Percentiles rank a stretch among this genome's conserved stretches.
These are phyloP conservation scores for Posidonia australis DNA, from an alignment of 106 monocot species.

Conservation along the genomic window DNA sequence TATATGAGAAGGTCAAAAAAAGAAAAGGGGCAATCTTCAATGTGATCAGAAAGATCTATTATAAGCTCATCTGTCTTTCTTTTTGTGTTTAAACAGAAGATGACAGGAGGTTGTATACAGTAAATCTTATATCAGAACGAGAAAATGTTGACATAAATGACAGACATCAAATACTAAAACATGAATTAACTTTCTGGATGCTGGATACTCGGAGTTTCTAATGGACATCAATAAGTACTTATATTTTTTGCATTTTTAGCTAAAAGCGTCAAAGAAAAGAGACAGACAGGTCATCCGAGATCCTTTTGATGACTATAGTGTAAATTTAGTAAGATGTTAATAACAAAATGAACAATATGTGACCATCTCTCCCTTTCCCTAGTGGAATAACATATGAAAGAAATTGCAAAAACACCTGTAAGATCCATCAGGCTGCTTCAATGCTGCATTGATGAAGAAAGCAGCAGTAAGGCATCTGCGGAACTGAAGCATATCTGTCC, in stretches of 20 bases:
- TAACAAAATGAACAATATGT: neutral
- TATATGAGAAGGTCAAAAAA: neutral
- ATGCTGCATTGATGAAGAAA: constrained; percentile 92
- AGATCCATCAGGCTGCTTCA: constrained; percentile 77
- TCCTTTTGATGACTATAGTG: no score
- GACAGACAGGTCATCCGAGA: no score
- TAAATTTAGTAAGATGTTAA: no score
- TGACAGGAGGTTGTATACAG: no score
- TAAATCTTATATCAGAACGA: no score
- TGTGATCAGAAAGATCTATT: neutral
- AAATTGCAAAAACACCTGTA: constrained; percentile 44
- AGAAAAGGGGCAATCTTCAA: neutral
- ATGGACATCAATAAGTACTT: no score
- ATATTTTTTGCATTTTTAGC: no score
- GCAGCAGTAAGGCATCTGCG: constrained; percentile 75
- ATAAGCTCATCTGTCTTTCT: neutral
- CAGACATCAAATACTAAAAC: neutral
- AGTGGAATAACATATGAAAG: neutral
- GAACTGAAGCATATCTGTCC: constrained; percentile 76
- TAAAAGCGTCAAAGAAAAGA: no score
- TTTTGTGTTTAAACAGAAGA: no score
- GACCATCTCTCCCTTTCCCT: neutral
- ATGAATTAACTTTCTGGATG: no score
- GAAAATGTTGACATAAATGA: no score
- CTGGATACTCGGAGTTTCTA: no score